A percentile compares a stretch with the other conserved stretches of the same genome.
Conservation (phyloP, 2,329 filamentous ascomycete genomes). For the Sclerotinia spermophila region DNA sequence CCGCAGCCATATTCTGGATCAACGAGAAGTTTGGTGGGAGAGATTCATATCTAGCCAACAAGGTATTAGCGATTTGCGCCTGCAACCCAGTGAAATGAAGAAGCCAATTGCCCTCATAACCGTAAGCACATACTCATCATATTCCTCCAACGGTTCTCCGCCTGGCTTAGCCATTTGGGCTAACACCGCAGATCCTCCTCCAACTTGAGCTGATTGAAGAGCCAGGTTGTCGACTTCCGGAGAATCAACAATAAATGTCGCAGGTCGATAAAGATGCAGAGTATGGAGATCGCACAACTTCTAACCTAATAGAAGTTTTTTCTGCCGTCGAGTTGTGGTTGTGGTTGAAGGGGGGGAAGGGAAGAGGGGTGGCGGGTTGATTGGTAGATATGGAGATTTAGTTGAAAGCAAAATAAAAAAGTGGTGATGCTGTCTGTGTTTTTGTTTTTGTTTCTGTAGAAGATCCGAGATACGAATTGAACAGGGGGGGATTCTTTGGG, state of each 20-base stretch:
- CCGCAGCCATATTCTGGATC: constrained; percentile 89
- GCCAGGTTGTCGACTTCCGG: constrained; percentile 52
- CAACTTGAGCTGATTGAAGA: constrained; percentile 57
- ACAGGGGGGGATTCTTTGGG: not conserved
- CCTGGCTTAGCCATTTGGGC: constrained; percentile 67
- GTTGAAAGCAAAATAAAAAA: constrained; percentile 12
- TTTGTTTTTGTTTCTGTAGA: not conserved
- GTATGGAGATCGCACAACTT: not conserved
- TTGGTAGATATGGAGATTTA: constrained; percentile 7
- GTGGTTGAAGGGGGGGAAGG: not conserved
- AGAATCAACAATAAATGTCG: constrained; percentile 14
- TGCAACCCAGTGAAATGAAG: not conserved
- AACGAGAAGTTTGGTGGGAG: constrained; percentile 93
- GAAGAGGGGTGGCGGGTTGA: not conserved
- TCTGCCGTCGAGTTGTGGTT: not conserved
- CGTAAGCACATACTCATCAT: constrained; percentile 52
- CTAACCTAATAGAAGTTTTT: not conserved
- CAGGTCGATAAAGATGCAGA: not conserved
- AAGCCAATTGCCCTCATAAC: constrained; percentile 17
- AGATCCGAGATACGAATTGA: not conserved
- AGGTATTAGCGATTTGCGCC: constrained; percentile 26
- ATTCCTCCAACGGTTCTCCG: constrained; percentile 61
- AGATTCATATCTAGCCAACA: constrained; percentile 69
- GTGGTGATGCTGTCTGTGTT: not conserved
- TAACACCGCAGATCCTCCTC: constrained; percentile 63